Conservation (phyloP, 139 green algal species). For the Asterochloris sp. region DNA sequence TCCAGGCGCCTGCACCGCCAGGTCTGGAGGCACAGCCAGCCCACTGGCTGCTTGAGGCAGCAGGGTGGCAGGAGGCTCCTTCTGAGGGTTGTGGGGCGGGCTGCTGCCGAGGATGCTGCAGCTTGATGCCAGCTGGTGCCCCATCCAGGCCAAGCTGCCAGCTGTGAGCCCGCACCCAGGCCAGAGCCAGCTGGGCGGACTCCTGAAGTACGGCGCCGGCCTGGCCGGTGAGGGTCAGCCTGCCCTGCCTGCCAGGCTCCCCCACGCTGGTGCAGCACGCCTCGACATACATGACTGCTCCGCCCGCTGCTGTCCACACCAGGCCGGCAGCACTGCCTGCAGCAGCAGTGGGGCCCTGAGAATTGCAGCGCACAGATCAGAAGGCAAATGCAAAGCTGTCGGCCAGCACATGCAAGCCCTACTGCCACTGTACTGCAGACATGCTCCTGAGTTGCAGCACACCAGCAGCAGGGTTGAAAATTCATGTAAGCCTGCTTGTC, state of each 20-base stretch:
- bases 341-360: not conserved
- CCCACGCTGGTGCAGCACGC: constrained; percentile 37
- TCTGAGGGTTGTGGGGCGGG: not conserved
- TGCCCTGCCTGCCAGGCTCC: constrained; percentile 25
- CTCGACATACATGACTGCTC: constrained; percentile 76
- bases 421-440: constrained; percentile 1
- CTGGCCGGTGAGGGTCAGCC: constrained; percentile 73
- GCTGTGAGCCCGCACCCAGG: constrained; percentile 63
- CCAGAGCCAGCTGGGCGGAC: constrained; percentile 64
- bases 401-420: too few relatives aligned
- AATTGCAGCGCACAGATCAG: not conserved
- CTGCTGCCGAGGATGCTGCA: not conserved
- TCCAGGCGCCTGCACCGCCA: too few relatives aligned
- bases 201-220: constrained; percentile 78
- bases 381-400: not conserved
- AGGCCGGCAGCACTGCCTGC: constrained; percentile 55
- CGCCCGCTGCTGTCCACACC: constrained; percentile 73
- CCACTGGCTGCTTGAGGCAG: not conserved
- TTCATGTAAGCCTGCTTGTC: too few relatives aligned
- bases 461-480: too few relatives aligned
- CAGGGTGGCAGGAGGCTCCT: too few relatives aligned
- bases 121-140: not conserved
- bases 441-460: not conserved
- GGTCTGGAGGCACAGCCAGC: too few relatives aligned
- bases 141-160: constrained; percentile 30